Evolutionary conservation across 805 yeast genomes (phyloP), one percentile per base, ranked within the genome.

Genomic region (Maudiozyma pseudohumilis): DNA sequence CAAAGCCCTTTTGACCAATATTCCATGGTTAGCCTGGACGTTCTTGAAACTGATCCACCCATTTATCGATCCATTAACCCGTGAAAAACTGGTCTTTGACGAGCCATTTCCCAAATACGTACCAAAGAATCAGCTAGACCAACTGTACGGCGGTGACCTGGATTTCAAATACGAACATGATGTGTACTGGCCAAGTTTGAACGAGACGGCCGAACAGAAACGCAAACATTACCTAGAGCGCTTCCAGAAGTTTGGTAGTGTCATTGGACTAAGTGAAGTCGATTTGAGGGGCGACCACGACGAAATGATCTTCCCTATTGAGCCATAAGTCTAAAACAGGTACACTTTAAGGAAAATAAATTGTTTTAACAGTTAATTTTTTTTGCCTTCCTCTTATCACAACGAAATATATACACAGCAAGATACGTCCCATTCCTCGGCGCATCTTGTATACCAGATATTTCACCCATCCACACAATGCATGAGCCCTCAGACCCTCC

Each of bases 11-110:
- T 68, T 92, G 38, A 84, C 94, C 34, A 89, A 92, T 60, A 87
- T 92, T 47, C 97, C 97, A 11, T 83, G 92, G 74, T 63, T 88
- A 39, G 97, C 88, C 6, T 83, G 95, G 84, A 79, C 95, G 8
- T 92, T 92, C 52, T 65, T 92, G 48, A 88, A 83, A 64, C 65
- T 92, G 45, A 88, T 89, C 46, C 85, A 84, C 51, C 98, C 99
- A 5, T 92, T 92, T 59, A 92, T 92, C 46, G 98, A 92, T 56
- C 96, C 98, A 8, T 64, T 85, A 53, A 92, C 99, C 2, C 72
- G 95, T 44, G 96, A 88, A 60, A 92, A 92, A 64, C 72, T 92
- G 45, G 94, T 87, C 4, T 92, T 78, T 56, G 94, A 85, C 57
- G 85, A 87, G 49, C 95, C 96, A 12, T 85, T 88, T 61, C 71